Evolutionary conservation across 768 basidiomycete species (phyloP).

Genomic region (Suillus occidentalis): DNA sequence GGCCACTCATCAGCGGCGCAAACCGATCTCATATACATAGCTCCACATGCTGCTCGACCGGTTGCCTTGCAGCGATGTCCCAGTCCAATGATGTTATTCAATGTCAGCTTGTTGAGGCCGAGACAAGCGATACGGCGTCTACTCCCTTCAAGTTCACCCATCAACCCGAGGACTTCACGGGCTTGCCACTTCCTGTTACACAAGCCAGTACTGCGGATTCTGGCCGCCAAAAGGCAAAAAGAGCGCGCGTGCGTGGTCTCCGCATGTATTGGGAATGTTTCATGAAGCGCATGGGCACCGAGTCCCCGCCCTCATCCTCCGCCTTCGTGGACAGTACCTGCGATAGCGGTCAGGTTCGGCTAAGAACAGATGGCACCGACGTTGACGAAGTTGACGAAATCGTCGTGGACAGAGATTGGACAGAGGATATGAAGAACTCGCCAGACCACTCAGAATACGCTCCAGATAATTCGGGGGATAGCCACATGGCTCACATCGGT

Average conservation of each 20-base stretch:
- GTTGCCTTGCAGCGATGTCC: not conserved
- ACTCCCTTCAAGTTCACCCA: not conserved
- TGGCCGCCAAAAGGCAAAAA: constrained; percentile 33
- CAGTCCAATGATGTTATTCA: not conserved
- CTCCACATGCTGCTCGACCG: not conserved
- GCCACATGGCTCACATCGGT: constrained; percentile 30
- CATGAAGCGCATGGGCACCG: constrained; percentile 54
- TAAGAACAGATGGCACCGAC: constrained; percentile 30
- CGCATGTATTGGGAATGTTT: constrained; percentile 50
- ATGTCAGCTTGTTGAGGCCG: not conserved
- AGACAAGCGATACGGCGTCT: not conserved
- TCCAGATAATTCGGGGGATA: constrained; percentile 51
- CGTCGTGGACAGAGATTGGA: constrained; percentile 73
- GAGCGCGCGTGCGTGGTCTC: constrained; percentile 39
- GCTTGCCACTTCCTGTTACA: constrained; percentile 45
- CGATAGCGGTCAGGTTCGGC: constrained; percentile 38
- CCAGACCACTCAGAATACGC: constrained; percentile 49
- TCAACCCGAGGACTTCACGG: constrained; percentile 15
- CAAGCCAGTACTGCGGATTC: constrained; percentile 25
- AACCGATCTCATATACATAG: not conserved
- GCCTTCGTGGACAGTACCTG: constrained; percentile 47
- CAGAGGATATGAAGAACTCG: constrained; percentile 56
- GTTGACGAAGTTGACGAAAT: constrained; percentile 62
- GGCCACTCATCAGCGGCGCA: not conserved
- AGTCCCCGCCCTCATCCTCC: constrained; percentile 58